A percentile compares a stretch with the other conserved stretches of the same genome.
These are phyloP conservation scores for Fragaria nilgerrensis DNA, from an alignment of 306 rosid species.

Conservation along the genomic window DNA sequence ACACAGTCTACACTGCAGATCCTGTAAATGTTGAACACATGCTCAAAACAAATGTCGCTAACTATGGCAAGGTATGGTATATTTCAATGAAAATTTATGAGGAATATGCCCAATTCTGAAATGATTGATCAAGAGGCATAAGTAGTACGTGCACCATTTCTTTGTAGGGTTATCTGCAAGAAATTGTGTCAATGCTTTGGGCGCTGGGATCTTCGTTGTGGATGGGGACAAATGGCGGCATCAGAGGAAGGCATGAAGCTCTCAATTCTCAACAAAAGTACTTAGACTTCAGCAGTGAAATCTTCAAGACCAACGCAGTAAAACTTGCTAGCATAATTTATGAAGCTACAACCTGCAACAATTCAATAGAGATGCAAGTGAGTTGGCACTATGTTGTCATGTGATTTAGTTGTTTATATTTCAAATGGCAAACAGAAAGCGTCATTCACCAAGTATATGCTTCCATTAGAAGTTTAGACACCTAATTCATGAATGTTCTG, in stretches of 20 bases:
- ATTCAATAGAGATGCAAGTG: no score
- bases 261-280: background rate
- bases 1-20: background rate
- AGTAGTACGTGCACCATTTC: no score
- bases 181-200: background rate
- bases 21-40: background rate
- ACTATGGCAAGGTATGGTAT: background rate
- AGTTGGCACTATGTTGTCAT: no score
- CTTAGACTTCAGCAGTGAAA: background rate
- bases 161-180: no score
- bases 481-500: background rate
- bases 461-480: background rate
- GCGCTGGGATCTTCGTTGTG: background rate
- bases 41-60: background rate
- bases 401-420: background rate
- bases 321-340: background rate
- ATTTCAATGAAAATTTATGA: no score
- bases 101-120: no score
- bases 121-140: no score
- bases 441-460: background rate
- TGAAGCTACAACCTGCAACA: no score
- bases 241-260: background rate
- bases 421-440: background rate
- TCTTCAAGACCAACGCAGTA: background rate
- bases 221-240: background rate